Conservation (phyloP, 306 rosid species). For the Echinosophora koreensis region DNA sequence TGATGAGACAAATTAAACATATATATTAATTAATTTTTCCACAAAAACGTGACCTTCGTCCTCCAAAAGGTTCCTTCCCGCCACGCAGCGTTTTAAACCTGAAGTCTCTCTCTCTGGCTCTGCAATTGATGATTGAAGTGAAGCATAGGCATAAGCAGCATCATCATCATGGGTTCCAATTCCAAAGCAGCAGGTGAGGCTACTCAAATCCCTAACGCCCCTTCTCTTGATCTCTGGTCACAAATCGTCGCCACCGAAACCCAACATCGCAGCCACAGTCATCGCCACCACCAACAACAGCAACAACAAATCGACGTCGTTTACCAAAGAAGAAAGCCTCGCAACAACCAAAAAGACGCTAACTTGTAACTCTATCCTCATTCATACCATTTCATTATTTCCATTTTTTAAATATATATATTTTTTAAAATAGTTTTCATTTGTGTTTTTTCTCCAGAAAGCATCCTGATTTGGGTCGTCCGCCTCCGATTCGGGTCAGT, state of each 20-base stretch:
- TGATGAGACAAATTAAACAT: too few species aligned
- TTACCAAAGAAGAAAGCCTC: conserved; percentile 69
- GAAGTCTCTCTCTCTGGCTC: too few species aligned
- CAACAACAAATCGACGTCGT: conserved; percentile 53
- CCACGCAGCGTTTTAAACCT: too few species aligned
- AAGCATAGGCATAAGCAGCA: not conserved
- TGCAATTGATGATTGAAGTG: not conserved
- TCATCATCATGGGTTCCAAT: conserved; percentile 51
- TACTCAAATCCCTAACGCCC: not conserved
- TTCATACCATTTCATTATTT: not conserved
- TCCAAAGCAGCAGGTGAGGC: conserved; percentile 46
- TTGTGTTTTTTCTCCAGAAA: conserved; percentile 48
- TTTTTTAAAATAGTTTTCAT: not conserved
- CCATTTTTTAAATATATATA: not conserved
- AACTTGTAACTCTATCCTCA: conserved; percentile 47
- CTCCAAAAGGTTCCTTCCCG: too few species aligned
- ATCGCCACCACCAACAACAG: not conserved
- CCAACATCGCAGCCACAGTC: conserved; percentile 19
- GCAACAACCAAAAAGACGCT: conserved; percentile 34
- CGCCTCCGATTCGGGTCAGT: conserved; percentile 55
- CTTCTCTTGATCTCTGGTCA: conserved; percentile 65
- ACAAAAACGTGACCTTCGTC: too few species aligned
- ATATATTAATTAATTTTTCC: too few species aligned
- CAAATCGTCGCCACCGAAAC: conserved; percentile 55
- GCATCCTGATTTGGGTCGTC: conserved; percentile 34